Evolutionary conservation across 805 yeast species (phyloP), one percentile per base, ranked within the genome.

Genomic region (Yarrowia sp.): DNA sequence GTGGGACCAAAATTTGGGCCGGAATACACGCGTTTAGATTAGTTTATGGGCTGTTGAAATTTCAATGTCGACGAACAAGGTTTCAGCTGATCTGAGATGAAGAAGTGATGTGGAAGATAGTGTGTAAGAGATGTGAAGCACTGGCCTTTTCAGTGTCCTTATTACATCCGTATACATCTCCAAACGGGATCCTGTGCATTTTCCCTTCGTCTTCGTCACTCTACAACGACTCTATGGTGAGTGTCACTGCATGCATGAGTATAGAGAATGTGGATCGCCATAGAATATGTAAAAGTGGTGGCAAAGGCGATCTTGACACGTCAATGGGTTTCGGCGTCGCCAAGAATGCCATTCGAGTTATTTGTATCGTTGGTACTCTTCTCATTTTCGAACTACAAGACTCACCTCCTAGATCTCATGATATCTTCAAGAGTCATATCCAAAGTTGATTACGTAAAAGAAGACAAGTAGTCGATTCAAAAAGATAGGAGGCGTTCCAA

Each of bases 371-470:
- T 4, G 9, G 2, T 4, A 4, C 38, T 34, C 38, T 8, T 9
- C 38, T 36, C 38, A 36, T 10, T 10, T 12, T 10, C 38, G 13
- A 36, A 10, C 38, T 36, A 36, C 13, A 1, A 33, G 9, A n/a
- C 55, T 50, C 55, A 50, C 55, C 55, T 34, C 55, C 55, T 50
- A 34, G n/a, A 34, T 13, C 14, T 30, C 14, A 9, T 10, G 52
- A 46, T 47, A 6, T 36, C 38, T 6, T 36, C 2, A 4, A 36
- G 13, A 36, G 12, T 9, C 38, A 36, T 6, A 36, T 24, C 30
- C 3, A 24, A 24, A 2, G 5, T 0, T 10, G 20, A 8, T 43
- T 39, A 7, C 42, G n/a, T 24, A 39, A 39, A 17, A 43, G 24
- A 9, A 1, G 5, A 14, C 46, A 12, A 44, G 20, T 30, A 47